Conservation (phyloP, 2,329 filamentous ascomycete genomes). For the Bipolaris cookei region DNA sequence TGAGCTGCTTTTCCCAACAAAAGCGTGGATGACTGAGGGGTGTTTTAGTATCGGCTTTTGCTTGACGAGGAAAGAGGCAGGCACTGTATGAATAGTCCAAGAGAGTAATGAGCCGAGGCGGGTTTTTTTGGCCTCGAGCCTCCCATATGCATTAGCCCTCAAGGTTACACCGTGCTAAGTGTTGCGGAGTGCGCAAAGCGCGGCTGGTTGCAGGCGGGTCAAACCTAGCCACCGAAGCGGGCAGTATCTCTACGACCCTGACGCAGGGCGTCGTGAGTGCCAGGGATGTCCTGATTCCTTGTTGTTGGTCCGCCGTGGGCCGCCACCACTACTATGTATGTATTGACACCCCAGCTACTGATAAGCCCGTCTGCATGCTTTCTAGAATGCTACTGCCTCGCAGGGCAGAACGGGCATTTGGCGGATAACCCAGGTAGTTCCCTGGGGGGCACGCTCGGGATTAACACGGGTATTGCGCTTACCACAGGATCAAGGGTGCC, state of each 20-base stretch:
- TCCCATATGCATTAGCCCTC: background rate
- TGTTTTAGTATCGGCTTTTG: background rate
- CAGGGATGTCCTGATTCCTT: constrained; percentile 9
- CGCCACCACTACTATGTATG: background rate
- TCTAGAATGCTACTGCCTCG: constrained; percentile 1
- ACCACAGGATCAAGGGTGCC: constrained; percentile 2
- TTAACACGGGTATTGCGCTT: constrained; percentile 16
- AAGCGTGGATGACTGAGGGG: background rate
- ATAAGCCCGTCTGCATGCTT: background rate
- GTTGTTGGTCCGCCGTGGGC: background rate
- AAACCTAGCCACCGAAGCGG: background rate
- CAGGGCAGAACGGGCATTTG: background rate
- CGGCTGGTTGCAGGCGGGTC: background rate
- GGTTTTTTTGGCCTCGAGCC: background rate
- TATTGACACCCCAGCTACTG: background rate
- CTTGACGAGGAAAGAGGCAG: background rate
- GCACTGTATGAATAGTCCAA: no score
- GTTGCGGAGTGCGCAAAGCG: background rate
- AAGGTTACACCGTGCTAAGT: background rate
- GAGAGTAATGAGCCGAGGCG: background rate
- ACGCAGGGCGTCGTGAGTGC: background rate
- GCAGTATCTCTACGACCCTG: constrained; percentile 7
- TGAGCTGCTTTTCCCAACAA: background rate
- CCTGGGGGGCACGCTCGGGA: constrained; percentile 5
- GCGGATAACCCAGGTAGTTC: constrained; percentile 1